These are phyloP conservation scores for Inosperma sp. DNA, from an alignment of 768 basidiomycete genomes.

Conservation along the genomic window DNA sequence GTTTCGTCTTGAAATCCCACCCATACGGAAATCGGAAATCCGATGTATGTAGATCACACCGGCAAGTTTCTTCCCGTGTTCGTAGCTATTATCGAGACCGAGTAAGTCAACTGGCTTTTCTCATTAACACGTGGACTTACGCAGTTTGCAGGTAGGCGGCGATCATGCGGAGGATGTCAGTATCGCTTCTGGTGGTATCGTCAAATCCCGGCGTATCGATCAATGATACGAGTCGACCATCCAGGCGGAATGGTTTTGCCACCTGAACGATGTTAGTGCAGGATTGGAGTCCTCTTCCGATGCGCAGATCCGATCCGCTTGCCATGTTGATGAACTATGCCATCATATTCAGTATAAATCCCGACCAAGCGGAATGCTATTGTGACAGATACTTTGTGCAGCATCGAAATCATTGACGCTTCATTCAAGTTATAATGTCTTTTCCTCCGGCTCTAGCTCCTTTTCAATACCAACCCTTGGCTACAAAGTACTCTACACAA, in stretches of 20 bases:
- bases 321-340: constrained; percentile 50
- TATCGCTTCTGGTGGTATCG: constrained; percentile 45
- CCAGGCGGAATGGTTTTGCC: constrained; percentile 38
- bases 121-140: constrained; percentile 18
- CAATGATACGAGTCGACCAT: constrained; percentile 39
- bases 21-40: constrained; percentile 48
- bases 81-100: constrained; percentile 23
- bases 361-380: too few relatives aligned
- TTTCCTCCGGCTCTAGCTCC: too few relatives aligned
- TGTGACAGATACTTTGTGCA: too few relatives aligned
- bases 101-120: background rate
- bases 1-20: constrained; percentile 45
- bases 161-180: constrained; percentile 46
- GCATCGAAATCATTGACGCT: too few relatives aligned
- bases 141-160: constrained; percentile 37
- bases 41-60: constrained; percentile 55
- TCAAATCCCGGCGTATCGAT: constrained; percentile 63
- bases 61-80: constrained; percentile 36
- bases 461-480: too few relatives aligned
- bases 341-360: too few relatives aligned
- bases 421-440: too few relatives aligned
- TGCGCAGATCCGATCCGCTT: constrained; percentile 44
- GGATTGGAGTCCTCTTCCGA: constrained; percentile 46
- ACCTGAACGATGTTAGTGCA: constrained; percentile 46
- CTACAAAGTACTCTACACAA: too few relatives aligned